These are phyloP conservation scores for Crucihimalaya himalaica DNA, from an alignment of 345 rosid species.

Conservation along the genomic window DNA sequence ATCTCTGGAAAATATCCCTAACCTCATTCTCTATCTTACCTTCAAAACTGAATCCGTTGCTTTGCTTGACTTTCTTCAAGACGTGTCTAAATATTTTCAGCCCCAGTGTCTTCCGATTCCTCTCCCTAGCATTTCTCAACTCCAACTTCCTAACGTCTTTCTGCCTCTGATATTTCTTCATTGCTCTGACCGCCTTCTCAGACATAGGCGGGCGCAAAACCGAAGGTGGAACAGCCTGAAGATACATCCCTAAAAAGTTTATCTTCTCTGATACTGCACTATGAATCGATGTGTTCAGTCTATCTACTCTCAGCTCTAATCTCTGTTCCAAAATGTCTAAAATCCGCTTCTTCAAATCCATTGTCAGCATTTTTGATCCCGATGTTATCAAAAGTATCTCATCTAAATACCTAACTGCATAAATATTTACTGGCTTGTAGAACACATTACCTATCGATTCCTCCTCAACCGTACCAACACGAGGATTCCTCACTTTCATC, in stretches of 20 bases:
- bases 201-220: slow-evolving; percentile 79
- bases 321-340: slow-evolving; percentile 57
- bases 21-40: slow-evolving; percentile 69
- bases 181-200: slow-evolving; percentile 81
- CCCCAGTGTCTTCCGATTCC: slow-evolving; percentile 76
- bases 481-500: slow-evolving; percentile 54
- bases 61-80: slow-evolving; percentile 70
- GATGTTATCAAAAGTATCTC: slow-evolving; percentile 82
- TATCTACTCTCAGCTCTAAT: slow-evolving; percentile 67
- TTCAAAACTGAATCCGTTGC: slow-evolving; percentile 56
- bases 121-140: slow-evolving; percentile 79
- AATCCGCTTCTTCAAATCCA: slow-evolving; percentile 65
- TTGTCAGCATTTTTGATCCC: slow-evolving; percentile 63
- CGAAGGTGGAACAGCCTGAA: slow-evolving; percentile 91
- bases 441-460: slow-evolving; percentile 48
- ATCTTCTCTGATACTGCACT: slow-evolving; percentile 84
- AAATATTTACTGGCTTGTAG: slow-evolving; percentile 64
- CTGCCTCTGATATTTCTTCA: slow-evolving; percentile 84
- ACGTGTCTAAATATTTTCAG: slow-evolving; percentile 70
- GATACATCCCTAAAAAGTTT: slow-evolving; percentile 73
- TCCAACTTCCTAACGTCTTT: slow-evolving; percentile 78
- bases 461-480: slow-evolving; percentile 40
- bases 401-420: slow-evolving; percentile 84
- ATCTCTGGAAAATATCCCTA: slow-evolving; percentile 55
- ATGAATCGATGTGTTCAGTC: slow-evolving; percentile 64